Percentiles rank a stretch among this genome's conserved stretches.
These are phyloP conservation scores for Phytophthora pluvialis DNA, from an alignment of 352 stramenopile species.

Conservation along the genomic window DNA sequence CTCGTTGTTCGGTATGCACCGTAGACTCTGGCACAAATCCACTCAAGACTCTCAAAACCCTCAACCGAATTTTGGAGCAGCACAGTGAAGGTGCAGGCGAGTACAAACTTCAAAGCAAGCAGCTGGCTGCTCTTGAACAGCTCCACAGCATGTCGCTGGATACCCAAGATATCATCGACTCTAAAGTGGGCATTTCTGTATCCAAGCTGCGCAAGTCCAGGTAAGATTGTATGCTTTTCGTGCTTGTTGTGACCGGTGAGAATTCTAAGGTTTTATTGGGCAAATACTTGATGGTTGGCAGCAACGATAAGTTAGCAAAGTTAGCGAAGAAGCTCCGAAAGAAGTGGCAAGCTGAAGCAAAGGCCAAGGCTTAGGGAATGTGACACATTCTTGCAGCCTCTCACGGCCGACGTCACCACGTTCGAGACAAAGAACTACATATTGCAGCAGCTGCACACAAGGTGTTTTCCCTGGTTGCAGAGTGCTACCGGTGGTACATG, in stretches of 20 bases:
- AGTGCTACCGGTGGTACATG: conserved; percentile 14
- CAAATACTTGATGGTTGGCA: conserved; percentile 40
- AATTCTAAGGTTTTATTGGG: background rate
- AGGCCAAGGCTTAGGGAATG: conserved; percentile 25
- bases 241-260: too few relatives aligned
- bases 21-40: conserved; percentile 37
- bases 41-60: conserved; percentile 55
- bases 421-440: conserved; percentile 20
- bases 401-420: conserved; percentile 5
- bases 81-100: conserved; percentile 40
- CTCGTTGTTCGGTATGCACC: background rate
- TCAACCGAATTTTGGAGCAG: conserved; percentile 63
- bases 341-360: conserved; percentile 80
- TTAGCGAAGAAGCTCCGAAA: conserved; percentile 68
- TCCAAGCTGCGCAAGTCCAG: conserved; percentile 82
- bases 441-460: conserved; percentile 23
- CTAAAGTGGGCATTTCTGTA: conserved; percentile 77
- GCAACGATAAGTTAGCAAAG: conserved; percentile 64
- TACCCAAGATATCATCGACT: conserved; percentile 81
- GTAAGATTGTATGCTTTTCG: conserved; percentile 23
- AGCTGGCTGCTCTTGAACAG: conserved; percentile 57
- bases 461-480: conserved; percentile 6
- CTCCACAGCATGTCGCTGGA: conserved; percentile 69
- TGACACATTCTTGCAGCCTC: conserved; percentile 8
- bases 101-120: conserved; percentile 44